Conservation (phyloP, 352 stramenopile genomes). For the Globisporangium sylvaticum region DNA sequence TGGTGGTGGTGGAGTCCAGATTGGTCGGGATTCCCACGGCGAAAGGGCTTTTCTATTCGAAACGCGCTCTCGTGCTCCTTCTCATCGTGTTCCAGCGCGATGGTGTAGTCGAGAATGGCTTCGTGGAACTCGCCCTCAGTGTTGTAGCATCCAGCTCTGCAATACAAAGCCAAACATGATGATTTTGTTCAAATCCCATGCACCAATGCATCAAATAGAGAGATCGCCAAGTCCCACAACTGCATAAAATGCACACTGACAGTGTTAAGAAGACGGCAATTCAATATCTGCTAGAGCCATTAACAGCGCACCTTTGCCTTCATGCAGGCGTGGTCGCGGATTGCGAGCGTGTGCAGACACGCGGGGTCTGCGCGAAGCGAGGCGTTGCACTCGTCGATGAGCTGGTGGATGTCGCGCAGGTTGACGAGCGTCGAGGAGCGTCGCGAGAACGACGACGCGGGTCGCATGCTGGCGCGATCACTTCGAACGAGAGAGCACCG, state of each 20-base stretch:
- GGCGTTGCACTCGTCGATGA: constrained; percentile 57
- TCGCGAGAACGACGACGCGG: constrained; percentile 3
- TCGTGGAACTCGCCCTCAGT: constrained; percentile 62
- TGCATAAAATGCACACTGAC: not conserved
- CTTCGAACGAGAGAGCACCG: not conserved
- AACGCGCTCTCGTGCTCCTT: constrained; percentile 34
- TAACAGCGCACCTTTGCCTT: constrained; percentile 42
- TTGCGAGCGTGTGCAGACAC: constrained; percentile 56
- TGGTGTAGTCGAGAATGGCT: constrained; percentile 74
- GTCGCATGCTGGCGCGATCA: not conserved
- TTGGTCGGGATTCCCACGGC: constrained; percentile 9
- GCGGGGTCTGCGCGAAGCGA: constrained; percentile 33
- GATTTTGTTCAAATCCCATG: not conserved
- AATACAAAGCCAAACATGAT: not conserved
- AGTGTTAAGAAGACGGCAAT: not conserved
- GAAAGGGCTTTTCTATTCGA: constrained; percentile 19
- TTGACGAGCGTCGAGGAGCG: constrained; percentile 21
- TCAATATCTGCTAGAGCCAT: not conserved
- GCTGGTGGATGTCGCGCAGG: constrained; percentile 42
- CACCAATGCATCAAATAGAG: not conserved
- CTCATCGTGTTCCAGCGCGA: constrained; percentile 66
- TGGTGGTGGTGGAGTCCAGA: too few species aligned
- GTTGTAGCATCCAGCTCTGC: constrained; percentile 66
- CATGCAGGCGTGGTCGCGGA: constrained; percentile 64
- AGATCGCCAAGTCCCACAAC: constrained; percentile 39